Percentiles rank a stretch among this genome's conserved stretches.
Evolutionary conservation across 164 flowering plant genomes (phyloP).

Genomic region (Macadamia tetraphylla): DNA sequence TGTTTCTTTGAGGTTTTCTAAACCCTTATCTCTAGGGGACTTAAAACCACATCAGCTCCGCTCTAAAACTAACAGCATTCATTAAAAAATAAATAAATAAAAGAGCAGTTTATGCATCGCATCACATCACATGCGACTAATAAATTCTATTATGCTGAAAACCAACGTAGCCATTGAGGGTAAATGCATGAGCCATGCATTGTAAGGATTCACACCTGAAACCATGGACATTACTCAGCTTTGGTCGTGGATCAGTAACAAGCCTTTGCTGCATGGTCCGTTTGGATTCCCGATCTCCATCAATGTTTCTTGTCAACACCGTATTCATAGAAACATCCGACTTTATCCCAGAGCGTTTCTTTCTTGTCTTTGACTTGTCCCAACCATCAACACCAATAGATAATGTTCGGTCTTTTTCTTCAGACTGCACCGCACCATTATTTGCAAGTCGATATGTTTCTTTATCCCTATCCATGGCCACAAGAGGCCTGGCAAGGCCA

Average conservation of each 20-base stretch:
- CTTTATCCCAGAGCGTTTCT: constrained; percentile 76
- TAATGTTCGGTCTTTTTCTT: constrained; percentile 48
- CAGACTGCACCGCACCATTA: constrained; percentile 37
- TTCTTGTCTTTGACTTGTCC: constrained; percentile 88
- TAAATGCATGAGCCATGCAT: background rate
- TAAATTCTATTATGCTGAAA: background rate
- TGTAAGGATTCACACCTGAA: constrained; percentile 39
- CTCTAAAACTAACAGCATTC: too few species aligned
- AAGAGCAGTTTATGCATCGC: background rate
- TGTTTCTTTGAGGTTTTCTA: too few species aligned
- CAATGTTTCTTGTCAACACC: constrained; percentile 29
- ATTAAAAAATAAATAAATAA: background rate
- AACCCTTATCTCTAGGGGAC: background rate
- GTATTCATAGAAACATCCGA: constrained; percentile 44
- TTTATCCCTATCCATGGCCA: constrained; percentile 50
- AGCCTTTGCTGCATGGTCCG: constrained; percentile 49
- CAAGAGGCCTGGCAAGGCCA: constrained; percentile 48
- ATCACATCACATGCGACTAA: background rate
- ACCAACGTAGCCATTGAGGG: background rate
- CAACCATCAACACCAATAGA: constrained; percentile 60
- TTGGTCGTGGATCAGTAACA: constrained; percentile 41
- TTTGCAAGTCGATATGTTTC: constrained; percentile 47
- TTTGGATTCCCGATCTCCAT: constrained; percentile 50
- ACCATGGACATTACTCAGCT: constrained; percentile 47
- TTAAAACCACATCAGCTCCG: background rate